Base-by-base conservation (phyloP, 805 yeast genomes). In the Ogataea dorogensis region DNA sequence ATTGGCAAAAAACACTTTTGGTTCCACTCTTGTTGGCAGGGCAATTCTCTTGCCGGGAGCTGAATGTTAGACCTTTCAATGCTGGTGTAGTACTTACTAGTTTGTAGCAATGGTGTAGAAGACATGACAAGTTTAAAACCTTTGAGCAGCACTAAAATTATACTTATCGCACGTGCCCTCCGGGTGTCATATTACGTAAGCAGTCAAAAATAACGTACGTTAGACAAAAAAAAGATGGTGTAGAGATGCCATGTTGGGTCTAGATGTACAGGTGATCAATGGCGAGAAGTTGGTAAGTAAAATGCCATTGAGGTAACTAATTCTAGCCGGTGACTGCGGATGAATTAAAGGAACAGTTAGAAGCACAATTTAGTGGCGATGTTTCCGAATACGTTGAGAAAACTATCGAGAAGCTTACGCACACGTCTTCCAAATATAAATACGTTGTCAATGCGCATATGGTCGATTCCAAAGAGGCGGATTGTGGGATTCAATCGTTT, bases 1-100 rank as follows among this genome's bases (percentile, higher is more conserved):
- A 60, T 93, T 93, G 58, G 98, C 98, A 58, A 93, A 93, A 69
- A 94, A 93, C 17, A 93, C 98, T 65, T 93, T 93, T 49, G 99
- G 99, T 67, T 93, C 99, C 15, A 93, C 97, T 47, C 99, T 77
- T 13, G 97, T 94, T 31, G 99, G 99, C 38, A 93, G 73, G 4
- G 98, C 98, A 50, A 93, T 93, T 68, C 98, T 82, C 66, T 93
- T 93, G 42, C 82, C 81, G 47, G 56, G 59, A 5, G 56, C 61
- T 54, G 32, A 32, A 26, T 6, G 42, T 40, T 38, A 40, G 42
- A 28, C 33, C 17, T 14, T 13, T n/a, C n/a, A 19, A 6, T 10
- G 16, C 8, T 5, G 12, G 13, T n/a, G 9, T 7, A 10, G 16
- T 26, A 61, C 75, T 26, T 61, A 63, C 86, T 82, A 28, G 82